Base-by-base conservation (phyloP, 2,329 filamentous ascomycete species). In the Tolypocladium cylindrosporum region DNA sequence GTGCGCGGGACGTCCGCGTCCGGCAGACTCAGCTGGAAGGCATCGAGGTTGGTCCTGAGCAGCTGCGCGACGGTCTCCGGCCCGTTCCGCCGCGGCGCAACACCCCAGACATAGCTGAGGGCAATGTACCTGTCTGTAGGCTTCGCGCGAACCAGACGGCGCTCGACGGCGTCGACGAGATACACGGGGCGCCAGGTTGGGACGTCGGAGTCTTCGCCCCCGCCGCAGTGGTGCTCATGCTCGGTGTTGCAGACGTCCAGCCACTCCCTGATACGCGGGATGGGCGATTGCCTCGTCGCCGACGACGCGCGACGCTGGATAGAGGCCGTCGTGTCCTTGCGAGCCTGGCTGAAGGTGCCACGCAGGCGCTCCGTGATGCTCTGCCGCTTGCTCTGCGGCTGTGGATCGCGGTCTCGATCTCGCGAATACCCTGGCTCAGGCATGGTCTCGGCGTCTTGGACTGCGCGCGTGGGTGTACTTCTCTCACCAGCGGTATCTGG, bases 81-180 rank as follows among this genome's bases (percentile, higher is more conserved):
- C 14, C 64, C 60, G 16, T 64, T 65, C 34, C 62, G 64, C n/a
- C 68, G 69, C 36, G 58, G 61, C 5, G 63, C 63, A 3, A 66
- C 62, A 9, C 72, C 74, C 68, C 74, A 76, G 40, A 78, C 75
- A 61, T 79, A 79, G 66, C 75, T 78, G 31, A 79, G 68, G n/a
- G 76, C 73, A 4, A 76, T 63, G 55, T 78, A 78, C 40, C 73
- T 66, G 53, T 77, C 74, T 11, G 65, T 64, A 2, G 72, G 68
- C n/a, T 70, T 68, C 16, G 74, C 67, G 19, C 67, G 69, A 7
- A 77, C 74, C 27, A 77, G 65, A 52, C 71, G 65, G 8, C 70
- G 68, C 50, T 75, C 72, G 39, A 73, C 69, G 14, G 70, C 70
- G 59, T 77, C 74, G 58, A 77, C 69, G 54, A 77, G 72, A 67